Base-by-base conservation (phyloP, 257 asterid genomes). In the Petrea volubilis region DNA sequence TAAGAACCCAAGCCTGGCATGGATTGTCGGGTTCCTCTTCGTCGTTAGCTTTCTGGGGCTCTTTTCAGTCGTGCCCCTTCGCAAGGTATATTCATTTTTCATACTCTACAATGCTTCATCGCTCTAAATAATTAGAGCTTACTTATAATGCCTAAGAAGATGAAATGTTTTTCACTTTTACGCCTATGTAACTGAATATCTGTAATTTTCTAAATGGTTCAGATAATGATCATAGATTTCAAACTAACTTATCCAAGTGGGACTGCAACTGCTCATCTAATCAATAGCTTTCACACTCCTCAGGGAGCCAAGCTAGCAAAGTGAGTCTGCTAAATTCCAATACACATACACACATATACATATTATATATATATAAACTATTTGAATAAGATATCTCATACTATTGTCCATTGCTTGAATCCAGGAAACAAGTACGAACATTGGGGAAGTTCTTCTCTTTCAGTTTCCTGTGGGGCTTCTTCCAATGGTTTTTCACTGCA, bases 391-490 rank as follows among this genome's bases (percentile, higher is more conserved):
- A 28, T 2, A 24, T 66, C 2, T 61, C 57, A 41, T 79, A n/a
- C 51, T 59, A 34, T 36, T 28, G 50, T 58, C 36, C 43, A 24
- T 28, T 65, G 71, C 68, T 64, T 74, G 44, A 49, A 49, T 74
- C 5, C 87, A 93, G 98, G 92, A 91, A 86, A 85, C 96, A 93
- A 78, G 97, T 91, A 15, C 84, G 84, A 71, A 52, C 96, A 34
- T 79, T 93, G 73, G 98, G 97, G 46, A 93, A 89, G 36, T 91
- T 93, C 87, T 91, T 91, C 81, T 80, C 94, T 53, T 89, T 91
- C 88, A 93, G 98, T 84, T 93, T 93, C 81, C 50, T 93, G 52
- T 93, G 97, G 98, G 97, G 96, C 40, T 93, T 90, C 87, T 90
- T 93, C 80, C 98, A 93, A 69, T 93, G 98, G 98, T 93, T 93